Percentiles rank a stretch among this genome's conserved stretches.
phyloP scores from a whole-genome alignment of 805 yeast species.

The Candida ipomoeae region DNA sequence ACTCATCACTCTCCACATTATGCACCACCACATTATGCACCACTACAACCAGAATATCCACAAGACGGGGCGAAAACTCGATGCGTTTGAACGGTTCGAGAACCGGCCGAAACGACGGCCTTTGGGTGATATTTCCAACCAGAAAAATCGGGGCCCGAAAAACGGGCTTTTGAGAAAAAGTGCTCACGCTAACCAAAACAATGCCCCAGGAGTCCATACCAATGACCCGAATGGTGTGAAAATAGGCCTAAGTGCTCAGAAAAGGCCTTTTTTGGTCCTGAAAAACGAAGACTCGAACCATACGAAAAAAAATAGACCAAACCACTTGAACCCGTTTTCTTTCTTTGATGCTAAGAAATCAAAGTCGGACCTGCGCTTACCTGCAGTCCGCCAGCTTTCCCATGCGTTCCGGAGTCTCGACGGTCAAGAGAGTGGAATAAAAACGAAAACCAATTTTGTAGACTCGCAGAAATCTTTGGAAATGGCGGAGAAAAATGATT shows the following conservation, averaged over 20 bases:
- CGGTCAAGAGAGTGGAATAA: no score
- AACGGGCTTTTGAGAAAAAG: no score
- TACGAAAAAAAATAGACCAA: not conserved
- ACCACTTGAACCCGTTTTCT: not conserved
- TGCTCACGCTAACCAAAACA: no score
- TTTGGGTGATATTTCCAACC: slow-evolving; percentile 8
- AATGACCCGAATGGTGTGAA: no score
- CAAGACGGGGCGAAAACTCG: slow-evolving; percentile 6
- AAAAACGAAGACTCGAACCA: no score
- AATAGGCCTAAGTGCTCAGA: not conserved
- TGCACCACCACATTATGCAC: not conserved
- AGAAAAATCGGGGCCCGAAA: not conserved
- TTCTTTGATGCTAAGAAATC: not conserved
- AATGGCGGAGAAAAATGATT: no score
- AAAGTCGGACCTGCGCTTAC: not conserved
- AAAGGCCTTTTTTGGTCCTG: not conserved
- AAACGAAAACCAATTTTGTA: not conserved
- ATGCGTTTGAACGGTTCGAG: slow-evolving; percentile 13
- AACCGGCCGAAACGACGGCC: slow-evolving; percentile 12
- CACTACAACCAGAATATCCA: no score
- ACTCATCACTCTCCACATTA: no score
- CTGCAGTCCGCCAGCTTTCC: slow-evolving; percentile 1
- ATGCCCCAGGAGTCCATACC: no score
- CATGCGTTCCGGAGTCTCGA: not conserved
- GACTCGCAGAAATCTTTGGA: not conserved